A percentile compares a stretch with the other conserved stretches of the same genome.
These are phyloP conservation scores for Dissoconium aciculare DNA, from an alignment of 2,329 filamentous ascomycete species.

Conservation along the genomic window DNA sequence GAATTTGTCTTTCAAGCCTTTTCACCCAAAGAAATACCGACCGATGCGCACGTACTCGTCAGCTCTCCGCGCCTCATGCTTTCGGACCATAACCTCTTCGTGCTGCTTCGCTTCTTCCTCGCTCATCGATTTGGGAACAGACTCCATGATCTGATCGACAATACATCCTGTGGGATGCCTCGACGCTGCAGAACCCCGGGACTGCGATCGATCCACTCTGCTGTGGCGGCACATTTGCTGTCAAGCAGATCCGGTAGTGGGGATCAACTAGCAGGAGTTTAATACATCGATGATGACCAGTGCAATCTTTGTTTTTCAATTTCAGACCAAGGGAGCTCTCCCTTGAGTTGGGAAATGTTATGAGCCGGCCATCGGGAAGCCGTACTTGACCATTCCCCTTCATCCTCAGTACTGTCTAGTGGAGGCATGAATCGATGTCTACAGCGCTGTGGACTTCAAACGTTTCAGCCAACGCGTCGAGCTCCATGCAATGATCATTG, in stretches of 20 bases:
- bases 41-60: no score
- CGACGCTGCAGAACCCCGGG: not conserved
- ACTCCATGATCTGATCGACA: not conserved
- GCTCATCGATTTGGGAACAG: not conserved
- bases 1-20: no score
- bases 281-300: slow-evolving; percentile 42
- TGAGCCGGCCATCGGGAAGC: slow-evolving; percentile 29
- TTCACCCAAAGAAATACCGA: no score
- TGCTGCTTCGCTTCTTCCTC: not conserved
- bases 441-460: no score
- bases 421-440: no score
- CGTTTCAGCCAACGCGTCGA: no score
- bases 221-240: slow-evolving; percentile 36
- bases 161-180: not conserved
- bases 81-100: not conserved
- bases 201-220: slow-evolving; percentile 25
- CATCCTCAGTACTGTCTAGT: no score
- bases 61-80: no score
- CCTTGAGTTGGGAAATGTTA: slow-evolving; percentile 39
- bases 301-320: no score
- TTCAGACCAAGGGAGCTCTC: no score
- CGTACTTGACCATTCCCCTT: no score
- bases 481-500: no score
- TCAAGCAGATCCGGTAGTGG: slow-evolving; percentile 34
- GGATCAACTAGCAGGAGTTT: slow-evolving; percentile 46